Evolutionary conservation across 1,284 basidiomycete species (phyloP).

Genomic region (Microbotryum lychnidis-dioicae): DNA sequence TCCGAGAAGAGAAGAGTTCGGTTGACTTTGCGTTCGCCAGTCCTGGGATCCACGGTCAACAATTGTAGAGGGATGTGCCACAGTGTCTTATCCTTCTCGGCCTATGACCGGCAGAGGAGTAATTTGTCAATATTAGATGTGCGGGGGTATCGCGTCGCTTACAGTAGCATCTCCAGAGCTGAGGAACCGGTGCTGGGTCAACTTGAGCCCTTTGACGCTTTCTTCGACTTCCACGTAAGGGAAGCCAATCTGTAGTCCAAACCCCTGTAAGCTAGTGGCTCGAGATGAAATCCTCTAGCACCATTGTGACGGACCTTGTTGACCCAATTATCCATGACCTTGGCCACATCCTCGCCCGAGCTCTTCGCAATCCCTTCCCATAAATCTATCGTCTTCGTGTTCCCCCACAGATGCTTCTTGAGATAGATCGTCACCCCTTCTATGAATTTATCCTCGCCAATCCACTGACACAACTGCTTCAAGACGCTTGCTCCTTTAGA

Average conservation of each 20-base stretch:
- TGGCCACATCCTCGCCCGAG: conserved; percentile 65
- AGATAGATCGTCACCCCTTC: conserved; percentile 69
- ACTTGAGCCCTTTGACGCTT: conserved; percentile 48
- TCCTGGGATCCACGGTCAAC: conserved; percentile 57
- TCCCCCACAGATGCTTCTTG: conserved; percentile 72
- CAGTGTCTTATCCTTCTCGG: conserved; percentile 78
- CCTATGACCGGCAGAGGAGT: neutral
- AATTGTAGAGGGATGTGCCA: conserved; percentile 81
- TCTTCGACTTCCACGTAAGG: conserved; percentile 74
- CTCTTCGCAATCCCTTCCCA: conserved; percentile 81
- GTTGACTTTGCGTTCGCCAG: conserved; percentile 40
- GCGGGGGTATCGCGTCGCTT: too few relatives aligned
- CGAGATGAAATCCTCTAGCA: too few relatives aligned
- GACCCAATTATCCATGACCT: conserved; percentile 89
- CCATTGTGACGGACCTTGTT: conserved; percentile 36
- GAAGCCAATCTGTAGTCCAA: conserved; percentile 41
- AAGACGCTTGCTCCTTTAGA: conserved; percentile 86
- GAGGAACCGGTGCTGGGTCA: conserved; percentile 85
- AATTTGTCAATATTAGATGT: too few relatives aligned
- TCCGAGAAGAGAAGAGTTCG: conserved; percentile 50
- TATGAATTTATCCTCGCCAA: conserved; percentile 68
- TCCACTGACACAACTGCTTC: conserved; percentile 81
- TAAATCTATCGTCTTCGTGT: conserved; percentile 76
- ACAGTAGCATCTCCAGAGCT: conserved; percentile 64
- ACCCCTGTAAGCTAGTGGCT: too few relatives aligned